phyloP scores from a whole-genome alignment of 2,329 filamentous ascomycete genomes.

The Blastomyces gilchristii region DNA sequence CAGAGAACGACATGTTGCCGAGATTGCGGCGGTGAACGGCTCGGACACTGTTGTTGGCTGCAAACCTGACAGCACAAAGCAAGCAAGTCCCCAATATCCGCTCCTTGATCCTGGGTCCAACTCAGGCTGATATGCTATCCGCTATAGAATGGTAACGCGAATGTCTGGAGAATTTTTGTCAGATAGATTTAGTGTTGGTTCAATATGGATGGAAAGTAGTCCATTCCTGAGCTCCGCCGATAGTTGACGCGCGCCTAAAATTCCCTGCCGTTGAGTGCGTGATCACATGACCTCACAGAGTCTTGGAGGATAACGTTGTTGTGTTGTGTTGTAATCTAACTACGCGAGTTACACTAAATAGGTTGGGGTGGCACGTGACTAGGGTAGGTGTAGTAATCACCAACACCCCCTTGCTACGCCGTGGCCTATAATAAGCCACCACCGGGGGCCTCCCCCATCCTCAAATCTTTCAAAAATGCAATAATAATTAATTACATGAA shows the following conservation, averaged over 20 bases:
- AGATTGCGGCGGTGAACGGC: background rate
- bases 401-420: too few relatives aligned
- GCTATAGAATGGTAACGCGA: background rate
- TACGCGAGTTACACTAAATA: too few relatives aligned
- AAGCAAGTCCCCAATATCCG: background rate
- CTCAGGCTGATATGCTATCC: background rate
- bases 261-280: background rate
- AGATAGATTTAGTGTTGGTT: background rate
- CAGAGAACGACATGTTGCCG: constrained; percentile 28
- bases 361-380: too few relatives aligned
- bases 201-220: background rate
- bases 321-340: too few relatives aligned
- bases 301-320: too few relatives aligned
- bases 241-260: constrained; percentile 7
- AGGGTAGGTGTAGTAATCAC: too few relatives aligned
- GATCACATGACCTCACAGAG: constrained; percentile 2
- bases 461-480: too few relatives aligned
- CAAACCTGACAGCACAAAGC: background rate
- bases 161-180: background rate
- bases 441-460: too few relatives aligned
- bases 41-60: background rate
- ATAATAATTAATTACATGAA: too few relatives aligned
- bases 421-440: too few relatives aligned
- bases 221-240: background rate
- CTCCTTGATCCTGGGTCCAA: background rate